phyloP scores from a whole-genome alignment of 371 early-diverging fungal genomes.

The Mortierella sp. region DNA sequence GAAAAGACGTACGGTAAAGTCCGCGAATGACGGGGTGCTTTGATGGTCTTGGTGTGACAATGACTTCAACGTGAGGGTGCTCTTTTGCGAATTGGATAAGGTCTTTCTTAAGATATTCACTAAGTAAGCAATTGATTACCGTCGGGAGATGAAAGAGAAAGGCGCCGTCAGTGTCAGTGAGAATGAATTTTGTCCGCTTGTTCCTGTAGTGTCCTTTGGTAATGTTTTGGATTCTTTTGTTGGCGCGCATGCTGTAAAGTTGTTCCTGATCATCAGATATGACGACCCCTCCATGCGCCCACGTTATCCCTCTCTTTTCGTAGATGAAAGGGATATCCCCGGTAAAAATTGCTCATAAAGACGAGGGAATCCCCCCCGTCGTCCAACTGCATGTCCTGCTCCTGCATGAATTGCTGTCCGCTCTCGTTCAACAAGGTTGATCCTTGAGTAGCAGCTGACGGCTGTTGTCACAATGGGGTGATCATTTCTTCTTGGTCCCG shows the following conservation, averaged over 20 bases:
- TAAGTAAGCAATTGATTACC: conserved; percentile 26
- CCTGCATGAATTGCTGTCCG: background rate
- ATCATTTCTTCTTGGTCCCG: background rate
- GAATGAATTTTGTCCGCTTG: conserved; percentile 3
- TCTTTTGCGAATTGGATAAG: conserved; percentile 76
- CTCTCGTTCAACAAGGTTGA: background rate
- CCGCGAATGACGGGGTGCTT: conserved; percentile 85
- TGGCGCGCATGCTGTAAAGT: conserved; percentile 2
- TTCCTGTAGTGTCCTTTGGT: background rate
- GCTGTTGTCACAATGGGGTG: background rate
- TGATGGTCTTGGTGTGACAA: conserved; percentile 84
- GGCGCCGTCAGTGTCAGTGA: background rate
- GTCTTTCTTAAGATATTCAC: conserved; percentile 80
- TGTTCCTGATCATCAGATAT: background rate
- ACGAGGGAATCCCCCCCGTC: background rate
- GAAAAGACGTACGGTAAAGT: conserved; percentile 71
- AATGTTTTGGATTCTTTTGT: background rate
- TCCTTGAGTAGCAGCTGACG: background rate
- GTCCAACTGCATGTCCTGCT: background rate
- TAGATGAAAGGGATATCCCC: background rate
- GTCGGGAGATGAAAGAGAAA: background rate
- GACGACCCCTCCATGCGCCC: background rate
- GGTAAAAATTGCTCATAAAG: conserved; percentile 3
- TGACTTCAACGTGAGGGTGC: conserved; percentile 86
- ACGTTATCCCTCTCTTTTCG: background rate